Base-by-base conservation (phyloP, 139 green algal species). In the Limnomonas spitsbergensis region DNA sequence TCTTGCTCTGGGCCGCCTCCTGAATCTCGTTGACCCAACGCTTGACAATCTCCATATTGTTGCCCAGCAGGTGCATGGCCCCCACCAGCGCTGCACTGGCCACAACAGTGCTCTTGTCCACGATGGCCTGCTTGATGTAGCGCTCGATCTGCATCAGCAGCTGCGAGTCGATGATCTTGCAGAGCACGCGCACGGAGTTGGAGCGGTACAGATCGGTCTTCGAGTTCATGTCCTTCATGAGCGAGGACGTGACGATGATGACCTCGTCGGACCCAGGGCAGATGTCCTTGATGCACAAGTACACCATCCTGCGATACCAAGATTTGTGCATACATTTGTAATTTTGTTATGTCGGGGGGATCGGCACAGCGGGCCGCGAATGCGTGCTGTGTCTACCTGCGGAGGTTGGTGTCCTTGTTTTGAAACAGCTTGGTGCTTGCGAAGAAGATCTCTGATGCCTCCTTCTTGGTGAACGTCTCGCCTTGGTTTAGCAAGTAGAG, bases 181-280 rank as follows among this genome's bases (percentile, higher is more conserved):
- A 98, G 20, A 99, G 92, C 79, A 99, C 96, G 31, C 96, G 91
- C 73, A 99, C 97, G 31, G 96, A 93, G 82, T 99, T 99, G 61
- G 92, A 78, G 9, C 95, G 86, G 84, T 98, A 99, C 39, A 98
- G 86, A 73, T 99, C 95, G 29, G 89, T 93, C 67, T 92, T 94
- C 85, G 82, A 92, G 89, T 98, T 99, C 94, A 99, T 99, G 88
- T 99, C 96, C 89, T 99, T 99, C 96, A 99, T 99, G 1, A 99
- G 87, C 35, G 91, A 98, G 83, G 79, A 90, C 38, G 95, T 99
- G 52, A 99, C 96, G 80, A 99, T 99, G 83, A 99, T 99, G 72
- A 99, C 96, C 87, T 99, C 93, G 67, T 97, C 93, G 6, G 87
- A 84, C 56, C 82, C 86, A 3, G 96, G 95, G 81, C 93, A 97